phyloP scores from a whole-genome alignment of 768 basidiomycete species.

The Amyloporia xantha region DNA sequence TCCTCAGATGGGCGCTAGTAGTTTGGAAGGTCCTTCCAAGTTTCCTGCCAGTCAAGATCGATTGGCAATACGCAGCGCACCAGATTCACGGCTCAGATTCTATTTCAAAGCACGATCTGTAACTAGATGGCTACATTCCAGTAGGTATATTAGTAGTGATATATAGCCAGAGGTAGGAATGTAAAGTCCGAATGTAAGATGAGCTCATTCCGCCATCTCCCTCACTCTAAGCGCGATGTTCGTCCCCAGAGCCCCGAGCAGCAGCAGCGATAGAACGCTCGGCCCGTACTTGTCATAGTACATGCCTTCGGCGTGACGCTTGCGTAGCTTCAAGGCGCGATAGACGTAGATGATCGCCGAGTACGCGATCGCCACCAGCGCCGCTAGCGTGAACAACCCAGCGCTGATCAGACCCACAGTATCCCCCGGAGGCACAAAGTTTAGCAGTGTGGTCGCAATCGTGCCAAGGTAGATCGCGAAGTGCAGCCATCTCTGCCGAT shows the following conservation, averaged over 20 bases:
- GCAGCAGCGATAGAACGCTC: slow-evolving; percentile 60
- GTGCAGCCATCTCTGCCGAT: slow-evolving; percentile 79
- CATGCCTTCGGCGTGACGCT: slow-evolving; percentile 66
- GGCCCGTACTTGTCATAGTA: slow-evolving; percentile 92
- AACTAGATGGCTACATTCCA: too few relatives aligned
- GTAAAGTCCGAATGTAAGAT: too few relatives aligned
- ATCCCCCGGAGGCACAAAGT: slow-evolving; percentile 73
- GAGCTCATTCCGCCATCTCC: slow-evolving; percentile 41
- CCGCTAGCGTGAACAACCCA: slow-evolving; percentile 82
- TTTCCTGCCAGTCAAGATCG: too few relatives aligned
- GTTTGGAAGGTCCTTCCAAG: too few relatives aligned
- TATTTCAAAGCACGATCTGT: too few relatives aligned
- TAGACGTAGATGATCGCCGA: slow-evolving; percentile 75
- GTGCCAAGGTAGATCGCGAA: slow-evolving; percentile 82
- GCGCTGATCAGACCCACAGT: slow-evolving; percentile 80
- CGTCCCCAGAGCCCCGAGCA: slow-evolving; percentile 63
- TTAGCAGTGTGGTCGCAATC: slow-evolving; percentile 84
- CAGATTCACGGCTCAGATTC: too few relatives aligned
- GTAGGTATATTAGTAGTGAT: too few relatives aligned
- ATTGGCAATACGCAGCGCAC: too few relatives aligned
- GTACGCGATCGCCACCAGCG: slow-evolving; percentile 84
- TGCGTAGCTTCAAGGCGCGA: slow-evolving; percentile 62
- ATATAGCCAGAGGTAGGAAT: too few relatives aligned
- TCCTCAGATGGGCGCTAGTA: too few relatives aligned
- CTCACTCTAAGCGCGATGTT: slow-evolving; percentile 67